phyloP scores from a whole-genome alignment of 352 stramenopile species.

The Phytophthora ohioensis region DNA sequence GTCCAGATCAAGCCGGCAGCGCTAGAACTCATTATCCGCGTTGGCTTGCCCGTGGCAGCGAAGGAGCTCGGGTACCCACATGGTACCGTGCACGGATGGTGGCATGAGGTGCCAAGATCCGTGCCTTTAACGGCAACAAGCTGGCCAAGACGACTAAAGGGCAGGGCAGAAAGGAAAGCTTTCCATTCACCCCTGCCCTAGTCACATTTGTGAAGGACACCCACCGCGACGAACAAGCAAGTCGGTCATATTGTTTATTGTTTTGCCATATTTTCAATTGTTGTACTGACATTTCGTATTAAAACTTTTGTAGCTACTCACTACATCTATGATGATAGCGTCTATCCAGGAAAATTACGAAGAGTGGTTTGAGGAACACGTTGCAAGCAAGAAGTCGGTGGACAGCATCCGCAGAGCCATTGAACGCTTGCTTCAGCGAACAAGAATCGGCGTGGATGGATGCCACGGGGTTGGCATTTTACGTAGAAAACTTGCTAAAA shows the following conservation, averaged over 20 bases:
- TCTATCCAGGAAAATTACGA: neutral
- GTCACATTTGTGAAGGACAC: too few species aligned
- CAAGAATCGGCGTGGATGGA: neutral
- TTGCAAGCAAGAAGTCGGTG: neutral
- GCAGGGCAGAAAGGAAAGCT: too few species aligned
- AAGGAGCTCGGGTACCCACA: neutral
- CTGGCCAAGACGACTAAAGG: too few species aligned
- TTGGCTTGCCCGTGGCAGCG: neutral
- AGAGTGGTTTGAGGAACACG: too few species aligned
- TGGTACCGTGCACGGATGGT: neutral
- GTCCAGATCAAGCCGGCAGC: neutral
- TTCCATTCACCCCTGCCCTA: too few species aligned
- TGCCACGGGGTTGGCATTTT: neutral
- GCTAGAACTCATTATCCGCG: neutral
- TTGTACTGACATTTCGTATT: too few species aligned
- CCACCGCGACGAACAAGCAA: neutral
- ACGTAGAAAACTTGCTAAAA: conserved; percentile 21
- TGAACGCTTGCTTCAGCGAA: neutral
- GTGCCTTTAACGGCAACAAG: neutral
- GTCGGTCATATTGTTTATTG: neutral
- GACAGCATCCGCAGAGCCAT: neutral
- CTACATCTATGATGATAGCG: neutral
- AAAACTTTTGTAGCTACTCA: neutral
- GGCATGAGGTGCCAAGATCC: neutral
- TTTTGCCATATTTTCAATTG: too few species aligned